A percentile compares a stretch with the other conserved stretches of the same genome.
Conservation (phyloP, 1,284 basidiomycete genomes). For the Cutaneotrichosporon sp. region DNA sequence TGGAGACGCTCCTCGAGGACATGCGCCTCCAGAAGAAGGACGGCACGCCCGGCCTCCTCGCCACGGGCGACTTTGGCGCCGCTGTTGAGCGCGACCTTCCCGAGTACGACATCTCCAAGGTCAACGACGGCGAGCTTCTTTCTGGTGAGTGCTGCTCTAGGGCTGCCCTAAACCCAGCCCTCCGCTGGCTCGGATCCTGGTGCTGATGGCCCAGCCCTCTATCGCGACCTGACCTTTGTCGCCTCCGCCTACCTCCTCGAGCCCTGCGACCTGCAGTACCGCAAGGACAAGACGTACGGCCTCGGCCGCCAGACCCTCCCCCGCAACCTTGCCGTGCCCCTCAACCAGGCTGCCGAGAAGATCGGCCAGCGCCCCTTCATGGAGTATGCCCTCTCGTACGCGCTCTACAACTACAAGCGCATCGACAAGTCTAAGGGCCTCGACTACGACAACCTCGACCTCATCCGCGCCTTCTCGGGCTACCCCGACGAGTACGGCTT, state of each 20-base stretch:
- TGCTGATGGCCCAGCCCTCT: conserved; percentile 19
- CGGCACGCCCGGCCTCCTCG: conserved; percentile 20
- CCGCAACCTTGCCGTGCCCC: conserved; percentile 25
- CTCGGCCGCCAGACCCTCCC: conserved; percentile 26
- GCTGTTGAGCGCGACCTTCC: conserved; percentile 22
- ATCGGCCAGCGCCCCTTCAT: conserved; percentile 29
- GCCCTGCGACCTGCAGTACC: conserved; percentile 26
- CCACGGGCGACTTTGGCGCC: conserved; percentile 22
- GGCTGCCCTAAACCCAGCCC: not conserved
- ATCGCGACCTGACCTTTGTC: conserved; percentile 28
- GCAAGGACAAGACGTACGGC: conserved; percentile 23
- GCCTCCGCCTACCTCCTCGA: conserved; percentile 26
- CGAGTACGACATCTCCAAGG: conserved; percentile 23
- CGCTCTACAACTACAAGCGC: conserved; percentile 28
- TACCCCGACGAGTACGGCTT: conserved; percentile 27
- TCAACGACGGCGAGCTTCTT: conserved; percentile 16
- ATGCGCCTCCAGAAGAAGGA: conserved; percentile 22
- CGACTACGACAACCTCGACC: conserved; percentile 26
- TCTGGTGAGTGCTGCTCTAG: conserved; percentile 13
- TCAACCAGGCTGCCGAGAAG: conserved; percentile 19
- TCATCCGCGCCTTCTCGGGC: conserved; percentile 27
- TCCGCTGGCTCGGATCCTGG: not conserved
- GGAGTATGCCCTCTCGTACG: conserved; percentile 29
- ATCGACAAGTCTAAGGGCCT: conserved; percentile 17
- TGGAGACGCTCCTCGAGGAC: conserved; percentile 25